Base-by-base conservation (phyloP, 1,284 basidiomycete genomes). In the Ganoderma multipileum region DNA sequence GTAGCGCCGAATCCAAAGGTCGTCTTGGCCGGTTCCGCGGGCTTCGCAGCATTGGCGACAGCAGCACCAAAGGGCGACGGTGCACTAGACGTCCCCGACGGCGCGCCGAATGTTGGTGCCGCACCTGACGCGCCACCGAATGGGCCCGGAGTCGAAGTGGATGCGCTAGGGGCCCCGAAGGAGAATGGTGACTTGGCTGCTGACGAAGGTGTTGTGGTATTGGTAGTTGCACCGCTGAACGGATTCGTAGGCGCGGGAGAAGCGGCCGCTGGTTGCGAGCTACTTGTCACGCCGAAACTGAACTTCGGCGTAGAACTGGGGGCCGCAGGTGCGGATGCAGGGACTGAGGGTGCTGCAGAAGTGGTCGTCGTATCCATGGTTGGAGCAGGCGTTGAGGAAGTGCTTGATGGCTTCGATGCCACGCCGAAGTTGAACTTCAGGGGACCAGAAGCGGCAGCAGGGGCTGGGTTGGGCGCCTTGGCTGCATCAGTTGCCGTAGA, bases 371-470 rank as follows among this genome's bases (percentile, higher is more conserved):
- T 61, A 11, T 58, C 69, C 11, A 64, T 26, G 16, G 65, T 38
- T 20, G 65, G 59, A 16, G 65, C 36, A 33, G 69, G 14, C 16
- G 68, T 23, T 18, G 66, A n/a, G 0, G 66, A 16, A 20, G 68
- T 23, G 36, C 26, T 61, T 2, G 68, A 38, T 8, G 68, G 67
- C 44, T 73, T 71, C 12, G 68, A 65, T n/a, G 74, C 38, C 33
- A 77, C 60, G 7, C 77, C 78, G 55, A 81, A 81, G 59, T 72
- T 77, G 73, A 81, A 81, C 67, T 79, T 79, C 44, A 73, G 73
- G 36, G 75, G 71, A 18, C 67, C 61, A 36, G 72, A 47, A 23
- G 73, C 28, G 28, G 60, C 33, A 33, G 18, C 59, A 14, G 60
- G 42, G 23, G 61, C 14, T 55, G 52, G 28, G 26, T 4, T n/a